Evolutionary conservation across 306 rosid species (phyloP).

Genomic region (Vigna reflexopilosa): DNA sequence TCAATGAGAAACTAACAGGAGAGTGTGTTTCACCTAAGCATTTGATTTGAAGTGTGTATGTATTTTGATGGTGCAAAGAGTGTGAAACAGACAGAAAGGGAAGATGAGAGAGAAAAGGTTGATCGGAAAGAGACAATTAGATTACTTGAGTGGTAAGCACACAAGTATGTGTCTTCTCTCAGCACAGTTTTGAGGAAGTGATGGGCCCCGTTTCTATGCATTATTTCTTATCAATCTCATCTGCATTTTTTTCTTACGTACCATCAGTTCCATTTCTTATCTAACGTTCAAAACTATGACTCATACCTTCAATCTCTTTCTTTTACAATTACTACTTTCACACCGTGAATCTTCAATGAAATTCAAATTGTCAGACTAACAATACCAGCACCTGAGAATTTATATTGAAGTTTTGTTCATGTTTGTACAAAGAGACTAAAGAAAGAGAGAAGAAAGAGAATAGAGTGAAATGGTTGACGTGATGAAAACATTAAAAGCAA

Average conservation of each 20-base stretch:
- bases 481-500: too few species aligned
- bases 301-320: background rate
- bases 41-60: background rate
- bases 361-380: too few species aligned
- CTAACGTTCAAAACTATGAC: constrained; percentile 35
- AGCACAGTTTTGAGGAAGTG: constrained; percentile 40
- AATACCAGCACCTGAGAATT: too few species aligned
- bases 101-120: background rate
- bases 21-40: background rate
- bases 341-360: too few species aligned
- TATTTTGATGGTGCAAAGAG: background rate
- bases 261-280: constrained; percentile 45
- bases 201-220: constrained; percentile 49
- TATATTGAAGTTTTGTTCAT: too few species aligned
- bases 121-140: constrained; percentile 41
- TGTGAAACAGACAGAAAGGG: background rate
- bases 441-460: too few species aligned
- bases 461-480: too few species aligned
- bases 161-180: constrained; percentile 41
- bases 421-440: too few species aligned
- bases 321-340: too few species aligned
- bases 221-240: constrained; percentile 47
- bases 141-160: constrained; percentile 41
- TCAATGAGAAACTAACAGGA: too few species aligned
- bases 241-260: background rate